Percentiles rank a stretch among this genome's conserved stretches.
Evolutionary conservation across 163 green algal species (phyloP).

Genomic region (Scenedesmus sp.): DNA sequence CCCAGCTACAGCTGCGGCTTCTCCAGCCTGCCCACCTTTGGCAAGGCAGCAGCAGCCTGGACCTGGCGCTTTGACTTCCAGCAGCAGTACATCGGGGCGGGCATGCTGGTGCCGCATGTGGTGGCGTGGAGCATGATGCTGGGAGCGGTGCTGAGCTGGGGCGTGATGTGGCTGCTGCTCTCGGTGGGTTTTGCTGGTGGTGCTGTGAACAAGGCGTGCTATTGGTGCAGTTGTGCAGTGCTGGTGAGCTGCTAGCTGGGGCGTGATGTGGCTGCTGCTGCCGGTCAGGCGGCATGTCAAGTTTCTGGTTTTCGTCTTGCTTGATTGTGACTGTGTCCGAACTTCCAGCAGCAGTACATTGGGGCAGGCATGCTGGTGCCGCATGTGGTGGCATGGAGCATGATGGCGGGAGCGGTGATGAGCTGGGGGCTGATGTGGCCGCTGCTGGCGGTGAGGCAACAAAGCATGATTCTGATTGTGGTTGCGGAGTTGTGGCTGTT

Average conservation of each 20-base stretch:
- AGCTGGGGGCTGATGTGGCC: conserved; percentile 6
- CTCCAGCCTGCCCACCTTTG: background rate
- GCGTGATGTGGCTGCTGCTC: background rate
- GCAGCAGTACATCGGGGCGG: conserved; percentile 33
- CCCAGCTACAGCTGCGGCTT: conserved; percentile 14
- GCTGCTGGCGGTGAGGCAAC: background rate
- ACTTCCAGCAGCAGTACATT: conserved; percentile 39
- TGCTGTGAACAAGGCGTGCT: too few species aligned
- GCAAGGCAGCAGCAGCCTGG: background rate
- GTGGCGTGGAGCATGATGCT: conserved; percentile 23
- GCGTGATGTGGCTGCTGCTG: too few species aligned
- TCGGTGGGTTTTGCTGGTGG: too few species aligned
- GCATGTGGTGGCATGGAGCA: background rate
- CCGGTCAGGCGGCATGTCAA: too few species aligned
- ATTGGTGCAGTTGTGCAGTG: too few species aligned
- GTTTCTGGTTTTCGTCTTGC: too few species aligned
- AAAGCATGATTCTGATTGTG: too few species aligned
- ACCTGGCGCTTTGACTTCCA: conserved; percentile 33
- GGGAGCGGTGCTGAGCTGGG: conserved; percentile 10
- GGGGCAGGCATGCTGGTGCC: conserved; percentile 1
- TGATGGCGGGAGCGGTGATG: background rate
- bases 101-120: conserved; percentile 26
- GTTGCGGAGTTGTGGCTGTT: too few species aligned
- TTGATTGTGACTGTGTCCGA: too few species aligned
- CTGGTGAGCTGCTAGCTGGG: too few species aligned